Percentiles rank a stretch among this genome's conserved stretches.
These are phyloP conservation scores for Huntiella abstrusa DNA, from an alignment of 2,329 filamentous ascomycete genomes.

Conservation along the genomic window DNA sequence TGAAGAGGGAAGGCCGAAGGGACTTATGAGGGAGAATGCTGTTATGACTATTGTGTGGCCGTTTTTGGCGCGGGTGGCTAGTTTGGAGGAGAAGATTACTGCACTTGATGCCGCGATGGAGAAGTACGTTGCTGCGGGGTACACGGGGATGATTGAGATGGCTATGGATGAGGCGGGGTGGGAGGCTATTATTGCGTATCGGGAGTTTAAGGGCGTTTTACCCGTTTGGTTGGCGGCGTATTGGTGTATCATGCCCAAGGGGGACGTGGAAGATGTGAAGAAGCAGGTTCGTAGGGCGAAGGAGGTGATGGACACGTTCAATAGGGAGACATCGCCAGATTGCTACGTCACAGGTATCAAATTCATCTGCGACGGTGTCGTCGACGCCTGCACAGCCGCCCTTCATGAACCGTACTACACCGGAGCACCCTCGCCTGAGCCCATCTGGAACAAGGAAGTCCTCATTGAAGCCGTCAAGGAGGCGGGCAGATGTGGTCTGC, in stretches of 20 bases:
- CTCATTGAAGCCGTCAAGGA: slow-evolving; percentile 33
- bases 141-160: slow-evolving; percentile 39
- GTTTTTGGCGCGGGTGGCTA: slow-evolving; percentile 27
- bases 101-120: slow-evolving; percentile 29
- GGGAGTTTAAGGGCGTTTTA: slow-evolving; percentile 17
- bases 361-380: slow-evolving; percentile 44
- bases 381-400: slow-evolving; percentile 46
- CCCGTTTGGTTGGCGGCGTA: slow-evolving; percentile 34
- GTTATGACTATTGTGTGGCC: slow-evolving; percentile 37
- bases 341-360: slow-evolving; percentile 41
- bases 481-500: slow-evolving; percentile 34
- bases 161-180: slow-evolving; percentile 41
- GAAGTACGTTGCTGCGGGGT: slow-evolving; percentile 32
- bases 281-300: slow-evolving; percentile 31
- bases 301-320: slow-evolving; percentile 22
- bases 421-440: slow-evolving; percentile 23
- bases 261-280: slow-evolving; percentile 23
- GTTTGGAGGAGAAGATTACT: slow-evolving; percentile 28
- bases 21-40: slow-evolving; percentile 32
- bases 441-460: slow-evolving; percentile 35
- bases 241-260: slow-evolving; percentile 35
- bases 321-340: slow-evolving; percentile 19
- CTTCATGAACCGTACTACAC: slow-evolving; percentile 39
- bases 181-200: slow-evolving; percentile 29
- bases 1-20: slow-evolving; percentile 26